A percentile compares a stretch with the other conserved stretches of the same genome.
Evolutionary conservation across 2,329 filamentous ascomycete genomes (phyloP).

Genomic region (Aphanocladium album): DNA sequence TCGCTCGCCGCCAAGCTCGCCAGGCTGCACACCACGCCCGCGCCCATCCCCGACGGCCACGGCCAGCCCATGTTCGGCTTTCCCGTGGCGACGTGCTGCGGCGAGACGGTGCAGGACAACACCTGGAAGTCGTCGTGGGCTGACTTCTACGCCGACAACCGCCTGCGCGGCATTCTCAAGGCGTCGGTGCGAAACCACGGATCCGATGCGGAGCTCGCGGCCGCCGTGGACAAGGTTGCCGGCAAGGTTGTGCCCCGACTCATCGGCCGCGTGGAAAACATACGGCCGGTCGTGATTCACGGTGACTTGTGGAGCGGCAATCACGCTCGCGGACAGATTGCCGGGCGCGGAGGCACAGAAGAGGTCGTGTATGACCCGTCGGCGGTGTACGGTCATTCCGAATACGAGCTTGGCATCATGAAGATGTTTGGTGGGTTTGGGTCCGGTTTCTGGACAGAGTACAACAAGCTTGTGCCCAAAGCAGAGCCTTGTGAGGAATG

Average conservation of each 20-base stretch:
- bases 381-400: constrained; percentile 76
- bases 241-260: constrained; percentile 66
- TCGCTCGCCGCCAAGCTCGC: constrained; percentile 73
- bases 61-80: constrained; percentile 71
- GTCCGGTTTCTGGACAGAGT: constrained; percentile 66
- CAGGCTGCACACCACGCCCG: constrained; percentile 69
- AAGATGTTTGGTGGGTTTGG: constrained; percentile 92
- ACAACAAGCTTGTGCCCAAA: constrained; percentile 69
- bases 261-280: constrained; percentile 55
- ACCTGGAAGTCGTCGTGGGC: constrained; percentile 69
- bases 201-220: constrained; percentile 54
- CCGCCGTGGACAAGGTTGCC: constrained; percentile 61
- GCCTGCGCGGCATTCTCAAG: constrained; percentile 61
- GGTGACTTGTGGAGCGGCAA: constrained; percentile 96
- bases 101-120: constrained; percentile 78
- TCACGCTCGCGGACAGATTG: constrained; percentile 61
- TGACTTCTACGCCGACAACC: constrained; percentile 75
- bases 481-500: constrained; percentile 78
- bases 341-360: constrained; percentile 49
- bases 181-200: constrained; percentile 59
- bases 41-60: constrained; percentile 57
- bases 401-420: constrained; percentile 94
- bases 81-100: constrained; percentile 79
- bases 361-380: constrained; percentile 81
- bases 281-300: constrained; percentile 78